Percentiles rank a stretch among this genome's conserved stretches.
These are phyloP conservation scores for Arctostaphylos glauca DNA, from an alignment of 148 eudicot species.

Conservation along the genomic window DNA sequence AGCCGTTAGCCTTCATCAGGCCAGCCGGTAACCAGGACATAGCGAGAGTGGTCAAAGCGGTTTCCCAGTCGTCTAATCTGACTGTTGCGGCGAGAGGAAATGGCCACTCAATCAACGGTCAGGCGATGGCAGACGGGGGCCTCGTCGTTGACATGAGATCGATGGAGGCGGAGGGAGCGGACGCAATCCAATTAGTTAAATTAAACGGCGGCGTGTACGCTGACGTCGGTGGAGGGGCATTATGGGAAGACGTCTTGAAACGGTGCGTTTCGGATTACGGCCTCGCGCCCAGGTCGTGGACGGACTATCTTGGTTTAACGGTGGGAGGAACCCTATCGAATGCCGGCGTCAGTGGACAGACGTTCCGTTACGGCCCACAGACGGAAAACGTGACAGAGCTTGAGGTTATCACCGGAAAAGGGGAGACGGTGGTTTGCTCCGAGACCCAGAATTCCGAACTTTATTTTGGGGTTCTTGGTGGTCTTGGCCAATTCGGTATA, in stretches of 20 bases:
- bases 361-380: constrained; percentile 74
- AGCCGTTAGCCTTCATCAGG: constrained; percentile 53
- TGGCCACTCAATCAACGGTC: constrained; percentile 92
- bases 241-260: constrained; percentile 74
- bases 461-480: constrained; percentile 72
- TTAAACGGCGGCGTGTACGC: constrained; percentile 23
- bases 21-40: constrained; percentile 50
- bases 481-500: constrained; percentile 89
- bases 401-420: constrained; percentile 84
- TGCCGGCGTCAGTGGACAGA: constrained; percentile 90
- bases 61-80: constrained; percentile 31
- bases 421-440: constrained; percentile 62
- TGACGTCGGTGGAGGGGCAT: constrained; percentile 84
- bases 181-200: background rate
- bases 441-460: constrained; percentile 37
- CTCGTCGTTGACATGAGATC: constrained; percentile 71
- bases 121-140: constrained; percentile 67
- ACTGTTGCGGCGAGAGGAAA: constrained; percentile 85
- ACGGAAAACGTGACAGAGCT: constrained; percentile 70
- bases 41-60: constrained; percentile 36
- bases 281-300: constrained; percentile 81
- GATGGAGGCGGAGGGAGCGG: constrained; percentile 8
- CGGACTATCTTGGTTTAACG: constrained; percentile 75
- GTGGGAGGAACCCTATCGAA: constrained; percentile 88
- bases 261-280: constrained; percentile 52